phyloP scores from a whole-genome alignment of 192 early-diverging fungal genomes.

The Phlyctochytrium arcticum region DNA sequence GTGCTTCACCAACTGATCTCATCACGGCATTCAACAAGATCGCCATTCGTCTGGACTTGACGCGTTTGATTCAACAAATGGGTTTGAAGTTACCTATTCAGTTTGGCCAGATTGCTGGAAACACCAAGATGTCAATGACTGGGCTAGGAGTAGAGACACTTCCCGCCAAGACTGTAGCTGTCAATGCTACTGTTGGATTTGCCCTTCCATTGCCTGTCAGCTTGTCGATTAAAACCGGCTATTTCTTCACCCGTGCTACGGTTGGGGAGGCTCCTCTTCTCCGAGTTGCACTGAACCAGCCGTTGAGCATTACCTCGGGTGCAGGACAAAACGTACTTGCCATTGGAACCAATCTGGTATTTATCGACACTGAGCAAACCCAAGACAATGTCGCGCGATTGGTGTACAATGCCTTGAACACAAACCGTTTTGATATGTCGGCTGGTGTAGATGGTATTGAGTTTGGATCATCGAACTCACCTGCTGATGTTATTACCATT shows the following conservation, averaged over 20 bases:
- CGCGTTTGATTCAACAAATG: slow-evolving; percentile 10
- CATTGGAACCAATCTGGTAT: slow-evolving; percentile 1
- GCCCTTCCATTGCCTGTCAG: slow-evolving; percentile 16
- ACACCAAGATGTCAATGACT: slow-evolving; percentile 9
- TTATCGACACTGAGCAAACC: slow-evolving; percentile 7
- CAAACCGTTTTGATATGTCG: not conserved
- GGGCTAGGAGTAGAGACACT: not conserved
- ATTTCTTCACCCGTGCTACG: slow-evolving; percentile 12
- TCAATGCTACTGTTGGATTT: slow-evolving; percentile 14
- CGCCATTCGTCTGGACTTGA: slow-evolving; percentile 12
- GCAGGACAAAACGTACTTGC: slow-evolving; percentile 9
- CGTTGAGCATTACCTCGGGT: not conserved
- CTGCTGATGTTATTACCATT: slow-evolving; percentile 18
- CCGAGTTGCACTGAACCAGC: slow-evolving; percentile 2
- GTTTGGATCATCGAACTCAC: slow-evolving; percentile 4
- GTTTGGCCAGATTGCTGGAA: slow-evolving; percentile 10
- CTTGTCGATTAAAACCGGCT: slow-evolving; percentile 18
- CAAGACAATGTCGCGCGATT: slow-evolving; percentile 15
- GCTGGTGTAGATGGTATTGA: slow-evolving; percentile 2
- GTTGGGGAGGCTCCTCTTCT: slow-evolving; percentile 7
- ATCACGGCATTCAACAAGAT: slow-evolving; percentile 28
- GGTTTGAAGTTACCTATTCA: slow-evolving; percentile 5
- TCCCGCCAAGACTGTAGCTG: slow-evolving; percentile 6
- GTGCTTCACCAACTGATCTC: slow-evolving; percentile 12
- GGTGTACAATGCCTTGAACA: slow-evolving; percentile 22